Evolutionary conservation across 257 asterid species (phyloP), one percentile per base, ranked within the genome.

Genomic region (Plectranthus barbatus): DNA sequence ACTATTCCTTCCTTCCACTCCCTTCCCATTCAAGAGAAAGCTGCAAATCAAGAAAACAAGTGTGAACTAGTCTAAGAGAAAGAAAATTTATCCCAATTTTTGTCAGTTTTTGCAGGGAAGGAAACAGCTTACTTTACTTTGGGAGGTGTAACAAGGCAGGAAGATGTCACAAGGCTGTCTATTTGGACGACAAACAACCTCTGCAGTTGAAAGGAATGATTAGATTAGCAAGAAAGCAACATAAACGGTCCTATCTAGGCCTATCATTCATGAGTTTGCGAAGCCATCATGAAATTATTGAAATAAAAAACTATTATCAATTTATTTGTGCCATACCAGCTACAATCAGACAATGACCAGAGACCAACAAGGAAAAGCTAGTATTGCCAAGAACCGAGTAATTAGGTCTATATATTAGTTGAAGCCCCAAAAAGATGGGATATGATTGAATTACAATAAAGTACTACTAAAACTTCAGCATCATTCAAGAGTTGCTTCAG

Each of bases 11-110:
- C 62, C 76, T n/a, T 82, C 95, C 65, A 86, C 96, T 63, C 80
- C 91, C 69, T 60, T 79, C 23, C 99, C 99, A 68, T 92, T 90
- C 79, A 93, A 75, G 64, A 90, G 81, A 84, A 90, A 85, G 87
- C 99, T 93, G 80, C 79, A 86, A 56, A 71, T 53, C 14, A 66
- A 50, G 44, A 70, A 12, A 76, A 36, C 66, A 23, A 34, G 46
- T n/a, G 63, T 47, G 51, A 64, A 53, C 36, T 57, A 11, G 21
- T 56, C 40, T 23, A 17, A 33, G 57, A 55, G 62, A 9, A 23
- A 67, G 54, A 54, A 46, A 65, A 68, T n/a, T 21, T 21, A 47
- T 6, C 19, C 20, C 34, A 34, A 39, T 34, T 53, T 13, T 31
- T 60, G 50, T 44, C 15, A 19, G 33, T 8, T 14, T 17, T 26